These are phyloP conservation scores for Colletotrichum tanaceti DNA, from an alignment of 2,329 filamentous ascomycete species.

Conservation along the genomic window DNA sequence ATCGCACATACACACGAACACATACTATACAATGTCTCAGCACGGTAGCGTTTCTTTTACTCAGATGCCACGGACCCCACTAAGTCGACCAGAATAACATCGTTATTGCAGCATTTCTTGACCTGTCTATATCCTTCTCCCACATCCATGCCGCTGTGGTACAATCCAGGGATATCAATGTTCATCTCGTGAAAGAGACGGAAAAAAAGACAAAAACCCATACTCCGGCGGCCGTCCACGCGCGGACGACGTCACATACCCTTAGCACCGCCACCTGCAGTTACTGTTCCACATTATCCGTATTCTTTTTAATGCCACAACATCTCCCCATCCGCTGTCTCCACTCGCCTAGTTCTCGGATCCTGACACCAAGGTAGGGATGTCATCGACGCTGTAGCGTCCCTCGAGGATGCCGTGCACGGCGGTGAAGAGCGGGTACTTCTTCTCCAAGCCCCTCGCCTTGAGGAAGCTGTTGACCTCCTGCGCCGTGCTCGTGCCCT, in stretches of 20 bases:
- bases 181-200: not conserved
- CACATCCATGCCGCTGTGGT: conserved; percentile 33
- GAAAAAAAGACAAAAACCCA: conserved; percentile 16
- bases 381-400: conserved; percentile 80
- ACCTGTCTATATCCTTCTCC: conserved; percentile 26
- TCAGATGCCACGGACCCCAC: not conserved
- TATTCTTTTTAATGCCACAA: not conserved
- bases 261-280: not conserved
- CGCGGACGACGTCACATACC: not conserved
- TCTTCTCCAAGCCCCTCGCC: conserved; percentile 78
- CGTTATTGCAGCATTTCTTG: conserved; percentile 9
- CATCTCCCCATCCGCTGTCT: not conserved
- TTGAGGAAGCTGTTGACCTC: conserved; percentile 93
- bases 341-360: conserved; percentile 45
- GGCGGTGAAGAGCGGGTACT: conserved; percentile 93
- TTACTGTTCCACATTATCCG: conserved; percentile 14
- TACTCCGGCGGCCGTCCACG: not conserved
- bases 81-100: conserved; percentile 13
- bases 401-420: conserved; percentile 85
- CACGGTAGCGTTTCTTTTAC: not conserved
- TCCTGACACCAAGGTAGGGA: conserved; percentile 72
- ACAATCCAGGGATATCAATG: conserved; percentile 38
- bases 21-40: too few species aligned
- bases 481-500: conserved; percentile 90
- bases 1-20: not conserved